Base-by-base conservation (phyloP, 163 green algal species). In the Chlamydomonas reinhardtii region DNA sequence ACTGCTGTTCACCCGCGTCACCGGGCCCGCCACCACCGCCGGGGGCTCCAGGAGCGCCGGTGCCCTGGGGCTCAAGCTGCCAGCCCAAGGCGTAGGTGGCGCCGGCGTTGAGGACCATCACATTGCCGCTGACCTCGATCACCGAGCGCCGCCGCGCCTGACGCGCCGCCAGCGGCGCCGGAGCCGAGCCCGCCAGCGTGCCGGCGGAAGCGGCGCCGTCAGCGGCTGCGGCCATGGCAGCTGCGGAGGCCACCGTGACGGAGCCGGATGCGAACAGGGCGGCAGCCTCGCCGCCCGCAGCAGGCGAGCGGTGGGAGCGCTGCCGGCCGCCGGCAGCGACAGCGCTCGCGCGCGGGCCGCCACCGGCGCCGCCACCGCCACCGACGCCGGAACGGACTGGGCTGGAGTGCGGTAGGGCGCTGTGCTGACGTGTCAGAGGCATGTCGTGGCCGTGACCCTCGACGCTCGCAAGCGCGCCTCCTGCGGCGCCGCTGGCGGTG, bases 41-140 rank as follows among this genome's bases (percentile, higher is more conserved):
- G 39, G 5, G 5, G 39, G 39, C 39, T 5, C 39, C 39, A 48
- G 39, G 6, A 25, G 32, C 22, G 61, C 20, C 61, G 19, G 11
- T 22, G 59, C 20, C 59, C 24, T 66, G 2, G 5, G 29, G 24
- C 2, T 70, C 62, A 3, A 70, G 25, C 27, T 11, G 4, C 62
- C 62, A 70, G 27, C 62, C 24, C 24, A 9, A 68, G 2, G 77
- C 77, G 48, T 76, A 84, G 19, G 77, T 34, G 20, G 77, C 16
- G 25, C 77, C 65, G 2, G 68, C 64, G 32, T 77, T 85, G 12
- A 85, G 69, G 52, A 31, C 62, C 52, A 85, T 74, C 6, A 77
- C 69, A 35, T 85, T 85, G 32, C 79, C 79, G 32, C 68, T 78
- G 34, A 85, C 48, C 68, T 85, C 79, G 16, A 85, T 85, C 35